Conservation (phyloP, 805 yeast genomes). For the Pichia manshurica region DNA sequence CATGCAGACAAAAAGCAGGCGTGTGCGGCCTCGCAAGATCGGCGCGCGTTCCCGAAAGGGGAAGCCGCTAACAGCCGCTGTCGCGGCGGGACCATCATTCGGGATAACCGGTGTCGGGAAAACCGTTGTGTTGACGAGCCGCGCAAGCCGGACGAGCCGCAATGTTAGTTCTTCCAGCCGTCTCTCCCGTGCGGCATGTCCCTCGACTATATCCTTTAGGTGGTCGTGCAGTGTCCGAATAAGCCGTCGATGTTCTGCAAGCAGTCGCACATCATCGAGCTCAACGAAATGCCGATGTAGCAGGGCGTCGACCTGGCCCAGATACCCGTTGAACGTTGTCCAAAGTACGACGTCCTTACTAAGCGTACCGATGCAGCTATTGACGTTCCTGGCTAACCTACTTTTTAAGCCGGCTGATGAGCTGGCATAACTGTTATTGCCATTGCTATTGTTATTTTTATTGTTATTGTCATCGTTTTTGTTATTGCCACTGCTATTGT, state of each 20-base stretch:
- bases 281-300: slow-evolving; percentile 8
- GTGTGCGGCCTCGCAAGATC: no score
- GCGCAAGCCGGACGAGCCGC: no score
- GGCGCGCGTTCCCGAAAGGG: no score
- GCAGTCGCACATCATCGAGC: slow-evolving; percentile 1
- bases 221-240: neutral
- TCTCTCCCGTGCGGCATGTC: no score
- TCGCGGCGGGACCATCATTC: no score
- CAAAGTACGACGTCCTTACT: slow-evolving; percentile 12
- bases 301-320: slow-evolving; percentile 12
- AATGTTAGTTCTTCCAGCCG: no score
- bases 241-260: slow-evolving; percentile 11
- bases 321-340: slow-evolving; percentile 23
- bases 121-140: no score
- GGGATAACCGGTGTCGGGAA: no score
- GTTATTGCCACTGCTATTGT: no score
- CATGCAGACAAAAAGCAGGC: no score
- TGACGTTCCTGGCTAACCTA: neutral
- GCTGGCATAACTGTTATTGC: neutral
- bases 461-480: no score
- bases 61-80: no score
- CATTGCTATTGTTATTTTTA: neutral
- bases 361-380: slow-evolving; percentile 13
- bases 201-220: neutral
- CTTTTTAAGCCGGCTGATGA: neutral